Conservation (phyloP, 352 stramenopile genomes). For the Blastocystis sp. region DNA sequence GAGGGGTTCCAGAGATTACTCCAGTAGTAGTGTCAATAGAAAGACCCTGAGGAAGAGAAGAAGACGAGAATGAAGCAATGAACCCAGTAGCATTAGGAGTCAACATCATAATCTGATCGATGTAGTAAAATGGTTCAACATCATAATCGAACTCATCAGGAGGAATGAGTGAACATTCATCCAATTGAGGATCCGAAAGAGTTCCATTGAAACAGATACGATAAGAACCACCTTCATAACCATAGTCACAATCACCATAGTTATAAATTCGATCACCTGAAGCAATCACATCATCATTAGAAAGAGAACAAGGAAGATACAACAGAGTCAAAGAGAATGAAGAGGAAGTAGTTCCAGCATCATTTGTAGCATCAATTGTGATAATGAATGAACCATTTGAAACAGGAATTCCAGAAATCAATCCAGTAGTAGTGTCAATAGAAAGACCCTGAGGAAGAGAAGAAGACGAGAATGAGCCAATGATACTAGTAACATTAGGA, state of each 20-base stretch:
- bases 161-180: not conserved
- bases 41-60: not conserved
- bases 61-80: not conserved
- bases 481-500: not conserved
- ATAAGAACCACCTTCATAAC: not conserved
- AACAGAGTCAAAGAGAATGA: not conserved
- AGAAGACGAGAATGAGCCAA: not conserved
- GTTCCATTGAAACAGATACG: not conserved
- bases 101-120: not conserved
- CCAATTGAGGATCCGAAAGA: not conserved
- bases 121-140: not conserved
- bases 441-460: constrained; percentile 29
- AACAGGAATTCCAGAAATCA: constrained; percentile 25
- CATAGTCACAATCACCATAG: not conserved
- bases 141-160: not conserved
- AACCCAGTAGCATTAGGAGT: not conserved
- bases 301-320: constrained; percentile 5
- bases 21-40: not conserved
- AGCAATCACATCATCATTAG: not conserved
- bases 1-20: constrained; percentile 10
- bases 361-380: not conserved
- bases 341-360: not conserved
- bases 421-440: not conserved
- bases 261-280: not conserved
- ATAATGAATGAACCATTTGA: not conserved